A percentile compares a stretch with the other conserved stretches of the same genome.
phyloP scores from a whole-genome alignment of 345 rosid species.

The Pistacia integerrima region DNA sequence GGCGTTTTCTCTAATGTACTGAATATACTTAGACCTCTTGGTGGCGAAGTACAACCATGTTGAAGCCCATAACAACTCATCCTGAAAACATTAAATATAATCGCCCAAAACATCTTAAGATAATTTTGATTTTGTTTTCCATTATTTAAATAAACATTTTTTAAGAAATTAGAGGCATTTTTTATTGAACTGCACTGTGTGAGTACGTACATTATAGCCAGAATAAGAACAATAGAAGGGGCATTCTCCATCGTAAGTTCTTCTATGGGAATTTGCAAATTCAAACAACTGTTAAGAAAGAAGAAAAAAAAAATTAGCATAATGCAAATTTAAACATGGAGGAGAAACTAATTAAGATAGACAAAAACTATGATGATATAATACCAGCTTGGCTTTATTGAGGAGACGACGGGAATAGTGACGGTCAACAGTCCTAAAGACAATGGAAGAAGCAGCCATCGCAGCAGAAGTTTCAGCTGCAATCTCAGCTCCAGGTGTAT shows the following conservation, averaged over 20 bases:
- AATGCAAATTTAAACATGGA: neutral
- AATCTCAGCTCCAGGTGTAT: constrained; percentile 75
- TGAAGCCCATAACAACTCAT: constrained; percentile 91
- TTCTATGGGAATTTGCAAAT: constrained; percentile 66
- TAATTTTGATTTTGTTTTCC: neutral
- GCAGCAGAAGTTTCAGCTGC: constrained; percentile 90
- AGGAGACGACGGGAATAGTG: constrained; percentile 69
- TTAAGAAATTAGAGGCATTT: neutral
- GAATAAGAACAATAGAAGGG: constrained; percentile 94
- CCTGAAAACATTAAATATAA: constrained; percentile 38
- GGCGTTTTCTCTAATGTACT: constrained; percentile 56
- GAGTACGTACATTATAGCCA: constrained; percentile 67
- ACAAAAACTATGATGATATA: no score
- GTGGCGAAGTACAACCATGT: constrained; percentile 84
- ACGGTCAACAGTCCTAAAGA: constrained; percentile 52
- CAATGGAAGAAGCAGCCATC: constrained; percentile 77
- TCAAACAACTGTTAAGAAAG: constrained; percentile 52
- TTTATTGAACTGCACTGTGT: neutral
- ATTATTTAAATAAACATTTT: neutral
- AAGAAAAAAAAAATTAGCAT: neutral
- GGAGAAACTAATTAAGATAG: neutral
- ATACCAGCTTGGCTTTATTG: constrained; percentile 77
- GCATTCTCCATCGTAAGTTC: constrained; percentile 87
- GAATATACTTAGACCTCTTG: constrained; percentile 33
- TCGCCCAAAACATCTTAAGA: neutral